Percentiles rank a stretch among this genome's conserved stretches.
Evolutionary conservation across 352 stramenopile species (phyloP).

Genomic region (Peronospora belbahrii): DNA sequence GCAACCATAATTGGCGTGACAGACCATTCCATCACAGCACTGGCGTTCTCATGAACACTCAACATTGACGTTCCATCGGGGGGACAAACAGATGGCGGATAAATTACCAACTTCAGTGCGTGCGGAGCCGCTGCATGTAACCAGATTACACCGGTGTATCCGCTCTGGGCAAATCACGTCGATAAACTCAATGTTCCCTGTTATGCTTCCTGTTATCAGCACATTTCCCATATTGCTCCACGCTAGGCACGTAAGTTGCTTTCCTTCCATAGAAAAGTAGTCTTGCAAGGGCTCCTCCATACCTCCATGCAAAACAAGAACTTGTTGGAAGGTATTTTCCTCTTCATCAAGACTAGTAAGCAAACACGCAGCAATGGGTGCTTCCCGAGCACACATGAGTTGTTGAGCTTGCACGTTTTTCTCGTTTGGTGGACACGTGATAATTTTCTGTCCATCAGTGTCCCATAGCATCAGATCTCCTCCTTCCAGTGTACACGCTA

Average conservation of each 20-base stretch:
- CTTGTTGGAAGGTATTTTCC: constrained; percentile 23
- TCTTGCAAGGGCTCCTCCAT: constrained; percentile 32
- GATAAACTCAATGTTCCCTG: constrained; percentile 31
- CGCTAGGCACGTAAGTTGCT: constrained; percentile 28
- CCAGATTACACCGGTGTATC: constrained; percentile 26
- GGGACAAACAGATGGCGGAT: constrained; percentile 27
- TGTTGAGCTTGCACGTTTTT: constrained; percentile 20
- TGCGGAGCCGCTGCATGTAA: constrained; percentile 8
- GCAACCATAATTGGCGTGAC: constrained; percentile 22
- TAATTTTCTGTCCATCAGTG: constrained; percentile 23
- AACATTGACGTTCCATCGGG: constrained; percentile 28
- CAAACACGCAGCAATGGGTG: constrained; percentile 27
- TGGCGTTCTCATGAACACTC: constrained; percentile 19
- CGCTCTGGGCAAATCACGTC: constrained; percentile 20
- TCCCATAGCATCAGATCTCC: constrained; percentile 26
- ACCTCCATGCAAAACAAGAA: constrained; percentile 29
- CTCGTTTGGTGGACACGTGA: constrained; percentile 17
- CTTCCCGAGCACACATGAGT: constrained; percentile 27
- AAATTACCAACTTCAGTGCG: constrained; percentile 8
- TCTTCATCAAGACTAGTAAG: constrained; percentile 19
- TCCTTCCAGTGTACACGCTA: constrained; percentile 27
- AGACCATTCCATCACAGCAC: constrained; percentile 30
- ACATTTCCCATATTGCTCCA: constrained; percentile 27
- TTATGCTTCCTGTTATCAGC: constrained; percentile 20
- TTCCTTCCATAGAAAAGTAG: constrained; percentile 27